Evolutionary conservation across 73 alveolate genomes (phyloP).

Genomic region (Urostyla sp.): DNA sequence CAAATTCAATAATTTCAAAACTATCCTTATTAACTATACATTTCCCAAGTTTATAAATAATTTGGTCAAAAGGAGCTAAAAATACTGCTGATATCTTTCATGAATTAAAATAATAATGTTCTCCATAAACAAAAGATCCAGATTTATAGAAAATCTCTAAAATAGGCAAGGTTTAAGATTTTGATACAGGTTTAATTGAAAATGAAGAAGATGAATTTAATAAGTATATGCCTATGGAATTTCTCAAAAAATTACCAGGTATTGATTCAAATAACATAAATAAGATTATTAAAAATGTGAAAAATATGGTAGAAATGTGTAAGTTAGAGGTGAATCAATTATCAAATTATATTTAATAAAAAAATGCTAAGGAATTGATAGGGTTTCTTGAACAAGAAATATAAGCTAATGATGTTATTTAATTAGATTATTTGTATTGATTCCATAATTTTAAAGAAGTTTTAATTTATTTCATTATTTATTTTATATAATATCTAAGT

Average conservation of each 20-base stretch:
- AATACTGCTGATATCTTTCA: constrained; percentile 58
- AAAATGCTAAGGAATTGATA: constrained; percentile 45
- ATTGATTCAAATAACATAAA: constrained; percentile 49
- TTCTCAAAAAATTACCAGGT: constrained; percentile 56
- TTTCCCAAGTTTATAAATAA: constrained; percentile 52
- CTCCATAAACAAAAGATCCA: constrained; percentile 24
- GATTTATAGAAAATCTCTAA: constrained; percentile 30
- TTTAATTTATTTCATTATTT: neutral
- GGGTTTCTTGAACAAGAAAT: constrained; percentile 41
- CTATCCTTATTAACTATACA: constrained; percentile 36
- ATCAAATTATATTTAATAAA: constrained; percentile 10
- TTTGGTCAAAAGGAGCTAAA: constrained; percentile 63
- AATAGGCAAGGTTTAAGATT: constrained; percentile 53
- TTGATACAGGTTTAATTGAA: constrained; percentile 26
- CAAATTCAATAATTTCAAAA: constrained; percentile 51
- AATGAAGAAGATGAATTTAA: constrained; percentile 49
- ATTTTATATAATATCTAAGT: neutral
- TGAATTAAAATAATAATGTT: constrained; percentile 16
- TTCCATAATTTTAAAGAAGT: neutral
- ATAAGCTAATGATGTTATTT: neutral
- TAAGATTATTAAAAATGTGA: constrained; percentile 25
- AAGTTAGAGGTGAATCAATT: constrained; percentile 38
- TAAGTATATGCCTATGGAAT: constrained; percentile 57
- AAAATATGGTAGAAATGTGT: constrained; percentile 41
- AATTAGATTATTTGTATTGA: too few relatives aligned